These are phyloP conservation scores for Sparassis latifolia DNA, from an alignment of 1,284 basidiomycete genomes.

Conservation along the genomic window DNA sequence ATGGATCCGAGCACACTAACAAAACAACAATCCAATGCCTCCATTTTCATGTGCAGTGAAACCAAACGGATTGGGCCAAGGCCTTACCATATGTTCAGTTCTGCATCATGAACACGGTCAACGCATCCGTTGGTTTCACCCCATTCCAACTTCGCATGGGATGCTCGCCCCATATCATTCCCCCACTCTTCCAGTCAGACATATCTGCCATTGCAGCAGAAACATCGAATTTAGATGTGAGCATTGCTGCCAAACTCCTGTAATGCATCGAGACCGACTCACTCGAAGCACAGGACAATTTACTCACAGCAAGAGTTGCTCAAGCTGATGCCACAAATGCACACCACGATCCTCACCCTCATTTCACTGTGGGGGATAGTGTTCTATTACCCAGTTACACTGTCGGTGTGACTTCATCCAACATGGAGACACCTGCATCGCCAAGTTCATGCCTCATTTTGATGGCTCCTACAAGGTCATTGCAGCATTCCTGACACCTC, in stretches of 20 bases:
- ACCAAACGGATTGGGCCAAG: slow-evolving; percentile 2
- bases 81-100: neutral
- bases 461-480: slow-evolving; percentile 29
- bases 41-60: slow-evolving; percentile 6
- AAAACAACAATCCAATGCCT: slow-evolving; percentile 1
- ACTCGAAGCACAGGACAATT: slow-evolving; percentile 11
- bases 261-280: slow-evolving; percentile 8
- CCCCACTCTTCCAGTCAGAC: slow-evolving; percentile 9
- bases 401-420: slow-evolving; percentile 18
- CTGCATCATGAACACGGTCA: slow-evolving; percentile 22
- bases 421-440: slow-evolving; percentile 19
- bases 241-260: neutral
- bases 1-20: neutral
- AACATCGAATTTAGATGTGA: neutral
- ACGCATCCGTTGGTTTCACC: slow-evolving; percentile 21
- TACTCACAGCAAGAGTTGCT: slow-evolving; percentile 8
- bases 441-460: slow-evolving; percentile 29
- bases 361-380: slow-evolving; percentile 17
- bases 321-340: neutral
- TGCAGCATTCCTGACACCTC: slow-evolving; percentile 10
- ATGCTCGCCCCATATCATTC: slow-evolving; percentile 19
- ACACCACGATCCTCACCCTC: neutral
- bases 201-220: neutral
- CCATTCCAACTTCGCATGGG: slow-evolving; percentile 29
- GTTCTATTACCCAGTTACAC: slow-evolving; percentile 26